phyloP scores from a whole-genome alignment of 164 flowering plant genomes.

The Kalanchoe fedtschenkoi region DNA sequence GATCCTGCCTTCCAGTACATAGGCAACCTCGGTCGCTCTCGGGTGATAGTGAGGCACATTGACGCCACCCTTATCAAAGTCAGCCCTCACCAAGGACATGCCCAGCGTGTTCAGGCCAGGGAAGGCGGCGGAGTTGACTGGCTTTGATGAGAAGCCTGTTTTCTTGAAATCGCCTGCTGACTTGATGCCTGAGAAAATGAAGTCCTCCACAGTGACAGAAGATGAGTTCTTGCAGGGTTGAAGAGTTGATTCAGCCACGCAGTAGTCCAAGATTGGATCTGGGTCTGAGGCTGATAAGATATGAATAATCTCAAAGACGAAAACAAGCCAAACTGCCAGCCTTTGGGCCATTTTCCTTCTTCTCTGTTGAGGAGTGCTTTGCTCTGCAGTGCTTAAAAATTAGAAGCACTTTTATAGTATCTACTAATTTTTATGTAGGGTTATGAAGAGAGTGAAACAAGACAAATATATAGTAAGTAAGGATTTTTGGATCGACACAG shows the following conservation, averaged over 20 bases:
- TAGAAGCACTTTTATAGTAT: no score
- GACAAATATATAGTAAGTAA: no score
- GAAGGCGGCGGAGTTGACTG: conserved; percentile 34
- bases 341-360: background rate
- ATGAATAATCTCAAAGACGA: background rate
- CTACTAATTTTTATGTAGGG: no score
- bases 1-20: conserved; percentile 27
- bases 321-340: background rate
- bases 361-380: background rate
- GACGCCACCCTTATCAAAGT: conserved; percentile 31
- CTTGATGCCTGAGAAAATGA: conserved; percentile 3
- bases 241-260: background rate
- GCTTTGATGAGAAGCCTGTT: conserved; percentile 15
- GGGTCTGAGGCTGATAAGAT: conserved; percentile 2
- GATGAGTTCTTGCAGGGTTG: background rate
- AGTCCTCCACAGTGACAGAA: background rate
- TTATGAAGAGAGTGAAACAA: no score
- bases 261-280: background rate
- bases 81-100: conserved; percentile 35
- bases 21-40: conserved; percentile 43
- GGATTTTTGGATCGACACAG: no score
- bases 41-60: conserved; percentile 47
- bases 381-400: no score
- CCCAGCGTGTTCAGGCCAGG: conserved; percentile 56
- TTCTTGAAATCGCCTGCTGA: background rate